Conservation (phyloP, 2,329 filamentous ascomycete genomes). For the Clarireedia hainanense region DNA sequence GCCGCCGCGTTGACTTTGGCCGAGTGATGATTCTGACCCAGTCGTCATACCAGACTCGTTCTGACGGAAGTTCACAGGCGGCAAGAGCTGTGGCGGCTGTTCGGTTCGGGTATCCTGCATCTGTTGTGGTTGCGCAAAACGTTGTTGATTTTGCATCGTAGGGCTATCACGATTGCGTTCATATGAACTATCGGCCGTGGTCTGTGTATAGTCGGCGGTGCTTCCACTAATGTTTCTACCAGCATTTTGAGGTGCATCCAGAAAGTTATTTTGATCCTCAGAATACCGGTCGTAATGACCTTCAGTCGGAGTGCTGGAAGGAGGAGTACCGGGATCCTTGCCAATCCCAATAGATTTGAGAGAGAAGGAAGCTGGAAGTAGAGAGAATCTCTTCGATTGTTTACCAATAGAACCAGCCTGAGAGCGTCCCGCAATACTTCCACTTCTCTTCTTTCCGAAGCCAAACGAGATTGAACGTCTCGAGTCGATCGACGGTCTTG, state of each 20-base stretch:
- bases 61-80: conserved; percentile 25
- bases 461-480: conserved; percentile 65
- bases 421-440: conserved; percentile 49
- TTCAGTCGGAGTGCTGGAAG: conserved; percentile 16
- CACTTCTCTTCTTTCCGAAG: conserved; percentile 62
- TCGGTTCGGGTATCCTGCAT: conserved; percentile 20
- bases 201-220: conserved; percentile 14
- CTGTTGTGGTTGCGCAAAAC: conserved; percentile 33
- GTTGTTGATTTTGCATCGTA: conserved; percentile 34
- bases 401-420: conserved; percentile 45
- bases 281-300: conserved; percentile 19
- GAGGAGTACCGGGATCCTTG: conserved; percentile 36
- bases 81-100: conserved; percentile 20
- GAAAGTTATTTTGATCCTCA: conserved; percentile 19
- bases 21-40: conserved; percentile 27
- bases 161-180: conserved; percentile 23
- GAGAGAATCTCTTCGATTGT: conserved; percentile 56
- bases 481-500: conserved; percentile 62
- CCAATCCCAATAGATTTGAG: conserved; percentile 55
- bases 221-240: conserved; percentile 19
- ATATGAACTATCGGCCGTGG: conserved; percentile 22
- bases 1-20: conserved; percentile 17
- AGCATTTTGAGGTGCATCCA: conserved; percentile 19
- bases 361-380: conserved; percentile 58
- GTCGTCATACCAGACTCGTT: conserved; percentile 23